These are phyloP conservation scores for Galeopsis tetrahit DNA, from an alignment of 257 asterid species.

Conservation along the genomic window DNA sequence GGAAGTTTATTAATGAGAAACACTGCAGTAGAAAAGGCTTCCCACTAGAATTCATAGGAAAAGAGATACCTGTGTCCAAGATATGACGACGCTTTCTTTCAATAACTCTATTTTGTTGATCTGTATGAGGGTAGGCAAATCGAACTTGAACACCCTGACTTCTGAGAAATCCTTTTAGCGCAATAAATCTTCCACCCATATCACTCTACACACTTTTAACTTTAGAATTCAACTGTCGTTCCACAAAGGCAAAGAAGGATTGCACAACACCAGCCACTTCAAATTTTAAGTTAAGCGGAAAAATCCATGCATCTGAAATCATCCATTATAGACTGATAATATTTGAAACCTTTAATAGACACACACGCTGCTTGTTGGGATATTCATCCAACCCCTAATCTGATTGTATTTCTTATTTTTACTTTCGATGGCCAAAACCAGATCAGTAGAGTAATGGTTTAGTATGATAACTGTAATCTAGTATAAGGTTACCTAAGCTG, in stretches of 20 bases:
- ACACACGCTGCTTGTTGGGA: accelerated
- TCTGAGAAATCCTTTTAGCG: not conserved
- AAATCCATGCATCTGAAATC: not conserved
- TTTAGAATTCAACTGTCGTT: not conserved
- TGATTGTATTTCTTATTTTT: too few species aligned
- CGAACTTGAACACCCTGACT: not conserved
- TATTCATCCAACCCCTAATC: not conserved
- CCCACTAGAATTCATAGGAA: not conserved
- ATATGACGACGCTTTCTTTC: conserved; percentile 7
- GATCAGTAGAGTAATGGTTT: too few species aligned
- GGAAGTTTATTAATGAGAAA: not conserved
- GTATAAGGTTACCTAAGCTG: too few species aligned
- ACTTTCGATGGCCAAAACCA: too few species aligned
- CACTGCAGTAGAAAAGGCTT: not conserved
- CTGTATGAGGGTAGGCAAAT: not conserved
- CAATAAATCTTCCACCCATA: too few species aligned
- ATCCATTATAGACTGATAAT: not conserved
- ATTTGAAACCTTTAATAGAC: not conserved
- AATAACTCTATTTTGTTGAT: not conserved
- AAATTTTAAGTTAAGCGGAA: not conserved
- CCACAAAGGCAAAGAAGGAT: not conserved
- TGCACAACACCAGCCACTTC: not conserved
- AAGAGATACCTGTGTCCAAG: not conserved
- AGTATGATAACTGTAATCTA: too few species aligned
- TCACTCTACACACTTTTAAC: not conserved